phyloP scores from a whole-genome alignment of 805 yeast genomes.

The Yarrowia sp. region DNA sequence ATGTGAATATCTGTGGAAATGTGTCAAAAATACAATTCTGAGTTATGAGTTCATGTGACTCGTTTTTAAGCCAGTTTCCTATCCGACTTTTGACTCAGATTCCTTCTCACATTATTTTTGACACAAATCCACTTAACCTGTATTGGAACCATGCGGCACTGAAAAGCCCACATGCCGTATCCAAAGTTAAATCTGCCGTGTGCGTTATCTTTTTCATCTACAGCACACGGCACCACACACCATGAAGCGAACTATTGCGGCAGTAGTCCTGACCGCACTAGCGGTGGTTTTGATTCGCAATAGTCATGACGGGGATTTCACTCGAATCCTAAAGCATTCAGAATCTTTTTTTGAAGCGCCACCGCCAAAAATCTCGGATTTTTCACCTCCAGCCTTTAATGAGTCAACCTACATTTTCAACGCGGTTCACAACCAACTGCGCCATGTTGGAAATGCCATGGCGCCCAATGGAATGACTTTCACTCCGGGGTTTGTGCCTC shows the following conservation, averaged over 20 bases:
- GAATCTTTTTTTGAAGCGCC: background rate
- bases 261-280: background rate
- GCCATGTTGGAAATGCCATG: conserved; percentile 19
- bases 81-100: no score
- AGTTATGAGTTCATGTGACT: background rate
- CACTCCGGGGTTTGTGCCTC: conserved; percentile 58
- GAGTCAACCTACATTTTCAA: conserved; percentile 21
- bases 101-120: no score
- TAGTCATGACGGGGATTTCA: background rate
- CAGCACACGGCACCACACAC: background rate
- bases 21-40: background rate
- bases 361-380: background rate
- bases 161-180: background rate
- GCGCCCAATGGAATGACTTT: conserved; percentile 42
- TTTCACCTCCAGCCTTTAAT: conserved; percentile 16
- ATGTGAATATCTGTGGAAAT: background rate
- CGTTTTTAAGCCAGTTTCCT: no score
- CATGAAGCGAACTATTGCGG: background rate
- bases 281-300: background rate
- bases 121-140: no score
- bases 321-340: background rate
- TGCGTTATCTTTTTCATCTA: conserved; percentile 17
- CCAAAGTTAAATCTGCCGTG: conserved; percentile 9
- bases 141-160: conserved; percentile 6
- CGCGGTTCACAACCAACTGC: conserved; percentile 22